Evolutionary conservation across 441 rosid species (phyloP).

Genomic region (Mallotus repandus): DNA sequence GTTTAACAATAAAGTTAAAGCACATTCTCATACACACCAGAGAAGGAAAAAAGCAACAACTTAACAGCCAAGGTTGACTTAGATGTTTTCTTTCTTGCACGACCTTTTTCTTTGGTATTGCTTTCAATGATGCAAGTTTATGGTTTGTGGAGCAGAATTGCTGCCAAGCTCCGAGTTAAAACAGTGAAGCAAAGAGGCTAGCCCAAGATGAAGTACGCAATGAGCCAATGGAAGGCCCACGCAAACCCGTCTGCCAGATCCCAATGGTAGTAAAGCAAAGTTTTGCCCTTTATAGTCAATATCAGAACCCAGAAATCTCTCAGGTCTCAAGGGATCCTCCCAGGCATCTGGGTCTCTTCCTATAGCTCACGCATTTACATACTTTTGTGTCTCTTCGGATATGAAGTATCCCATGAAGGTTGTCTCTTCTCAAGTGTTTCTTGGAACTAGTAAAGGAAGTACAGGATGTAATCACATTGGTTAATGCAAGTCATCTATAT

Average conservation of each 20-base stretch:
- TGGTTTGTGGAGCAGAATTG: not conserved
- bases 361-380: conserved; percentile 47
- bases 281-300: conserved; percentile 42
- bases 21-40: no score
- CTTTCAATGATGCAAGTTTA: conserved; percentile 29
- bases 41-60: not conserved
- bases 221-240: conserved; percentile 41
- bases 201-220: conserved; percentile 16
- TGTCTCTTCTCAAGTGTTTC: conserved; percentile 28
- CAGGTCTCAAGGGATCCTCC: conserved; percentile 43
- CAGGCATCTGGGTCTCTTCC: conserved; percentile 48
- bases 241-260: conserved; percentile 51
- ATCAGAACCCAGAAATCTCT: conserved; percentile 36
- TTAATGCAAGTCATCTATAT: conserved; percentile 22
- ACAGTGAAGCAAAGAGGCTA: conserved; percentile 32
- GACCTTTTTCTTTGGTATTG: conserved; percentile 23
- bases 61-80: not conserved
- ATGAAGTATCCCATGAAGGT: conserved; percentile 40
- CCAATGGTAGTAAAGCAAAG: conserved; percentile 46
- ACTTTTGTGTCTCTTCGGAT: conserved; percentile 41
- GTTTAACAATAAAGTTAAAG: not conserved
- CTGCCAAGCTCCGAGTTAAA: conserved; percentile 33
- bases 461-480: conserved; percentile 26
- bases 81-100: not conserved
- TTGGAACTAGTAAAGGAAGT: no score